These are phyloP conservation scores for Ceratocystiopsis sp. DNA, from an alignment of 2,329 filamentous ascomycete species.

Conservation along the genomic window DNA sequence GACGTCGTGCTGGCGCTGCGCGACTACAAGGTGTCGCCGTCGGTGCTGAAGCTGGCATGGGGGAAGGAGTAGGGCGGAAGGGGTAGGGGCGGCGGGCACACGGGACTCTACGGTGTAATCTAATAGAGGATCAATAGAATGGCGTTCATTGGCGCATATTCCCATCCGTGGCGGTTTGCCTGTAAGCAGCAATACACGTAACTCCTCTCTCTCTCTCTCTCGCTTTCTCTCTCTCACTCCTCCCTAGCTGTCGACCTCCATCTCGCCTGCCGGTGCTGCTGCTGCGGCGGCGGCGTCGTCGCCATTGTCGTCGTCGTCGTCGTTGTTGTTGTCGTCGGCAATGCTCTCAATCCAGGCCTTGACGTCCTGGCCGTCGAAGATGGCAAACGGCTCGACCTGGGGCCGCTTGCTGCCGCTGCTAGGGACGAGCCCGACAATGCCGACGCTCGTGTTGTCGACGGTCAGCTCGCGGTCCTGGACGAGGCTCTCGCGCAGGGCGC, in stretches of 20 bases:
- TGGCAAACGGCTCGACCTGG: conserved; percentile 60
- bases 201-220: no score
- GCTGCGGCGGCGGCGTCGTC: conserved; percentile 21
- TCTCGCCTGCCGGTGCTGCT: conserved; percentile 11
- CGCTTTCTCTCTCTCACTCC: neutral
- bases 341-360: conserved; percentile 70
- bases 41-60: conserved; percentile 72
- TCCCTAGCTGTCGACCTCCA: conserved; percentile 25
- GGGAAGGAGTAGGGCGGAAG: conserved; percentile 40
- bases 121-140: no score
- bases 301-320: conserved; percentile 24
- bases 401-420: conserved; percentile 31
- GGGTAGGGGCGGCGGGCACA: conserved; percentile 24
- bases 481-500: conserved; percentile 85
- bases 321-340: conserved; percentile 34
- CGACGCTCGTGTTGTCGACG: conserved; percentile 89
- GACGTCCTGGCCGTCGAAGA: conserved; percentile 80
- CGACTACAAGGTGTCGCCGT: conserved; percentile 59
- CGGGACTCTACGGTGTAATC: no score
- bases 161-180: no score
- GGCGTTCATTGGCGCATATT: no score
- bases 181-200: no score
- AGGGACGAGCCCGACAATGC: conserved; percentile 58
- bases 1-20: conserved; percentile 54
- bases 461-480: conserved; percentile 96